A percentile compares a stretch with the other conserved stretches of the same genome.
phyloP scores from a whole-genome alignment of 306 rosid genomes.

The Biancaea sappan region DNA sequence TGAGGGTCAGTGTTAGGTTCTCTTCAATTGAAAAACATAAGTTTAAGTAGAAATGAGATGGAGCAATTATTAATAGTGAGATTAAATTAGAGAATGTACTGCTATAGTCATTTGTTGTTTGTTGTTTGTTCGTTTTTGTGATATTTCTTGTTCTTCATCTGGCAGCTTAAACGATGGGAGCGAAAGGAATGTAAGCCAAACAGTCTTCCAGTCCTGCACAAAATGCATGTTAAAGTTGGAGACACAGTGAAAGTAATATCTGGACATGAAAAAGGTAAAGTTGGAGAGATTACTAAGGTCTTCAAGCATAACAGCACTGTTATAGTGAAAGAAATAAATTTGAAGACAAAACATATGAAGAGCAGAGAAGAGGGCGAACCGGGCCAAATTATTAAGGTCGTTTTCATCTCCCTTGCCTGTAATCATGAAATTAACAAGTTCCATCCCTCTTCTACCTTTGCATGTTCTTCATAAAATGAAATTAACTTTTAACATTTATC shows the following conservation, averaged over 20 bases:
- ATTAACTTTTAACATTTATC: neutral
- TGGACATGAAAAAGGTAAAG: slow-evolving; percentile 87
- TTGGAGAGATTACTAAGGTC: slow-evolving; percentile 72
- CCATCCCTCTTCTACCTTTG: slow-evolving; percentile 5
- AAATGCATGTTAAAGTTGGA: slow-evolving; percentile 93
- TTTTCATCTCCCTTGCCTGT: slow-evolving; percentile 34
- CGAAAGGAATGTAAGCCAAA: slow-evolving; percentile 92
- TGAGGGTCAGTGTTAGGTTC: slow-evolving; percentile 59
- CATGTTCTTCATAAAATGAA: slow-evolving; percentile 15
- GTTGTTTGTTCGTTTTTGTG: slow-evolving; percentile 22
- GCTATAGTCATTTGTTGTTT: slow-evolving; percentile 23
- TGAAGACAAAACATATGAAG: slow-evolving; percentile 93
- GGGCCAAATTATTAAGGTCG: slow-evolving; percentile 85
- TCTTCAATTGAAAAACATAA: slow-evolving; percentile 6
- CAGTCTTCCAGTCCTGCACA: slow-evolving; percentile 82
- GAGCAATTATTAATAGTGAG: neutral
- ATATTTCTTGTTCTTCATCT: slow-evolving; percentile 21
- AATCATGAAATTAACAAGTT: neutral
- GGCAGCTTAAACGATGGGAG: slow-evolving; percentile 91
- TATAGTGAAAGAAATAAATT: slow-evolving; percentile 67
- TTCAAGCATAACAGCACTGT: slow-evolving; percentile 84
- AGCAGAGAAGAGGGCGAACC: slow-evolving; percentile 85
- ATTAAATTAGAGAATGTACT: slow-evolving; percentile 3
- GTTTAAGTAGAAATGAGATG: no score
- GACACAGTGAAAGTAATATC: slow-evolving; percentile 87